Percentiles rank a stretch among this genome's conserved stretches.
Conservation (phyloP, 2,329 filamentous ascomycete genomes). For the Apiospora marii region DNA sequence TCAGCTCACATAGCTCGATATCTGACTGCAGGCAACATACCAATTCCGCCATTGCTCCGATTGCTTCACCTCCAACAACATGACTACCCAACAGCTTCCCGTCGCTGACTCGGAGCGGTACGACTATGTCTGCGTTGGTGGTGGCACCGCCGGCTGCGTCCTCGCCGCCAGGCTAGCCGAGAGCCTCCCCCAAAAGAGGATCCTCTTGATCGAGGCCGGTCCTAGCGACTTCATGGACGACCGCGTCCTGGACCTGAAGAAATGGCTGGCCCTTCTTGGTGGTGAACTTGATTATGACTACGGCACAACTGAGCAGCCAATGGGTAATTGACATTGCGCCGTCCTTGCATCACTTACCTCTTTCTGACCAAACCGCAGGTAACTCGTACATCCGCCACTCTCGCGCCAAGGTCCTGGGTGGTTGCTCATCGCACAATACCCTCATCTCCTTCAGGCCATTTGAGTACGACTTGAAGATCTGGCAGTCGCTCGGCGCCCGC, state of each 20-base stretch:
- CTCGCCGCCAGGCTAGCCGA: conserved; percentile 81
- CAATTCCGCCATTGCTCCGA: neutral
- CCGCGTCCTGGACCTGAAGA: conserved; percentile 83
- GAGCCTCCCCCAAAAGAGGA: conserved; percentile 82
- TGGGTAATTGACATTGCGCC: conserved; percentile 53
- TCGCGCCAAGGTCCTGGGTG: conserved; percentile 88
- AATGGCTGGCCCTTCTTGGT: conserved; percentile 86
- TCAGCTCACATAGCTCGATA: neutral
- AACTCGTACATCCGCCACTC: conserved; percentile 94
- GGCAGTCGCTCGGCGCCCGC: conserved; percentile 81
- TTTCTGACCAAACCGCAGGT: conserved; percentile 55
- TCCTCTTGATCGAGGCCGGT: conserved; percentile 86
- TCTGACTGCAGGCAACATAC: neutral
- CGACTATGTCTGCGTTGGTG: conserved; percentile 87
- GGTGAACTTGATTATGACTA: conserved; percentile 94
- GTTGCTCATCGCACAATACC: conserved; percentile 94
- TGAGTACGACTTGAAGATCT: conserved; percentile 85
- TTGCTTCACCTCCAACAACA: conserved; percentile 33
- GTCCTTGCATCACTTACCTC: neutral
- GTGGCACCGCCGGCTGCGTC: conserved; percentile 87
- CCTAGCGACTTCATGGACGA: conserved; percentile 91
- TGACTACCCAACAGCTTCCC: conserved; percentile 72
- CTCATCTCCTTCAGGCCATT: conserved; percentile 93
- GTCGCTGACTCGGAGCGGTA: conserved; percentile 71
- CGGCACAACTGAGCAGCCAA: conserved; percentile 87